Evolutionary conservation across 352 stramenopile species (phyloP).

Genomic region (Pythium dissimile): DNA sequence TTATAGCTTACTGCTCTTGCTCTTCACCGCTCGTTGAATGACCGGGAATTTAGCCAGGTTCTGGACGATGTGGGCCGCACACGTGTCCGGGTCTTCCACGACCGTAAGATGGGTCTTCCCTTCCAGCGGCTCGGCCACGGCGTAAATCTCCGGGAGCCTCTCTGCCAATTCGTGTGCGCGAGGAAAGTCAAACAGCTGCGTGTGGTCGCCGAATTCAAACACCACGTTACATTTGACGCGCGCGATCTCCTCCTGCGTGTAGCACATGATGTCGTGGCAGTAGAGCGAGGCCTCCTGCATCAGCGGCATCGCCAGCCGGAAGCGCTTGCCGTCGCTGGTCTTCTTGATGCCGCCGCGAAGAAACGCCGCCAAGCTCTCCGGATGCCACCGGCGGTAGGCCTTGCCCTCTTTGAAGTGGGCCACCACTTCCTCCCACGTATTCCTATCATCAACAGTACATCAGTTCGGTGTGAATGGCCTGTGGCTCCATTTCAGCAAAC

Average conservation of each 20-base stretch:
- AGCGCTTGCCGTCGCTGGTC: conserved; percentile 3
- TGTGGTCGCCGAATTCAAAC: conserved; percentile 13
- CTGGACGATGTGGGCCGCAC: conserved; percentile 1
- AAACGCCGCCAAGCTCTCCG: conserved; percentile 7
- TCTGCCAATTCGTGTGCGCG: background rate
- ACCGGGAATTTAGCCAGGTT: conserved; percentile 7
- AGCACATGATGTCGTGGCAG: conserved; percentile 11
- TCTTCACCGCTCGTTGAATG: background rate
- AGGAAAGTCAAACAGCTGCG: conserved; percentile 4
- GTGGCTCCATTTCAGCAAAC: background rate
- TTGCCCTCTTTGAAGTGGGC: conserved; percentile 5
- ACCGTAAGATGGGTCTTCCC: conserved; percentile 11
- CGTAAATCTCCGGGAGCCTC: background rate
- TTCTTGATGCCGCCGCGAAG: conserved; percentile 10
- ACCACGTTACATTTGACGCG: conserved; percentile 1
- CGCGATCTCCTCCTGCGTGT: background rate
- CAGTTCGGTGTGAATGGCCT: background rate
- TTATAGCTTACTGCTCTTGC: conserved; percentile 2
- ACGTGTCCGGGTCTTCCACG: conserved; percentile 15
- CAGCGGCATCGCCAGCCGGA: conserved; percentile 8
- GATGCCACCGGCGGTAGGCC: conserved; percentile 11
- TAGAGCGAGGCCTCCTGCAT: conserved; percentile 16
- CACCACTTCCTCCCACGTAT: conserved; percentile 14
- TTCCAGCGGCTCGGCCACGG: background rate
- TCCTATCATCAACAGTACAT: background rate